These are phyloP conservation scores for Globisporangium nagaii DNA, from an alignment of 352 stramenopile genomes.

Conservation along the genomic window DNA sequence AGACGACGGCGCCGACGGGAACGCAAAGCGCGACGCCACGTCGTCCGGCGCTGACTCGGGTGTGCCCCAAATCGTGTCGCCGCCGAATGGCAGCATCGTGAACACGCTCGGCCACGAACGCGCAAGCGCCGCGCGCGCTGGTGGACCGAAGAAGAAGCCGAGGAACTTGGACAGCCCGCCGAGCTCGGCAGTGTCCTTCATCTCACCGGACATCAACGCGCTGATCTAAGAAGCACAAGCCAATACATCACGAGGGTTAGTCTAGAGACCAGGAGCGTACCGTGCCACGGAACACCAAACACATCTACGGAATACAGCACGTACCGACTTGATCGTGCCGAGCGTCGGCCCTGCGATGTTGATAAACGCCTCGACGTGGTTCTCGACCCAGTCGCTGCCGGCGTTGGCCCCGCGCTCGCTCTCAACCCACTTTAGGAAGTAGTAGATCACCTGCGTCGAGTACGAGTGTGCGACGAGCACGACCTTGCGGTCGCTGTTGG, in stretches of 20 bases:
- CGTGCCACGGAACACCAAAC: neutral
- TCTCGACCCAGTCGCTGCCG: conserved; percentile 90
- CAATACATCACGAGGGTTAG: neutral
- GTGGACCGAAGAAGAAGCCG: conserved; percentile 66
- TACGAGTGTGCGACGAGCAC: conserved; percentile 93
- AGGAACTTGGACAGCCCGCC: conserved; percentile 84
- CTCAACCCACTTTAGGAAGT: conserved; percentile 96
- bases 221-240: conserved; percentile 36
- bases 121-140: conserved; percentile 45
- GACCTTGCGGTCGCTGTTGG: conserved; percentile 76
- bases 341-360: conserved; percentile 94
- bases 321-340: conserved; percentile 84
- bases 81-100: conserved; percentile 91
- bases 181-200: conserved; percentile 92
- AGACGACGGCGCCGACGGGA: conserved; percentile 19
- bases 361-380: conserved; percentile 88
- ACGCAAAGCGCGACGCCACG: conserved; percentile 45
- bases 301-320: neutral
- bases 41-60: conserved; percentile 54
- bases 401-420: conserved; percentile 75
- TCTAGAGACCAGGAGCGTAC: neutral
- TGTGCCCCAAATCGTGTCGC: conserved; percentile 85
- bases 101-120: conserved; percentile 83
- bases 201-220: conserved; percentile 92
- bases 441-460: conserved; percentile 88